These are phyloP conservation scores for Colletotrichum acutatum DNA, from an alignment of 2,329 filamentous ascomycete genomes.

Conservation along the genomic window DNA sequence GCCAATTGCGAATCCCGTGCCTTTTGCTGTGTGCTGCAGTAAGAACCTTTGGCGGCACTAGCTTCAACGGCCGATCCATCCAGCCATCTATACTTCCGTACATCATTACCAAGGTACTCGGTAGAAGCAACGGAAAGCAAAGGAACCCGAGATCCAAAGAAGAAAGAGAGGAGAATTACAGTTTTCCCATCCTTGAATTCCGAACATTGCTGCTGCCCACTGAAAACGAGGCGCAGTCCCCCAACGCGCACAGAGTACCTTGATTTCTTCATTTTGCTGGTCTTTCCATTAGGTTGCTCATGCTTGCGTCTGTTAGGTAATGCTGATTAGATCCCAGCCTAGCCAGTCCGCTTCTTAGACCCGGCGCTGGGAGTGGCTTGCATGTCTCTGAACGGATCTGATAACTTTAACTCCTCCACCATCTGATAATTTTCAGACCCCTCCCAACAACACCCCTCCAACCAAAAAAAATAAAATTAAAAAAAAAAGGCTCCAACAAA, in stretches of 20 bases:
- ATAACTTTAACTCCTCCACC: conserved; percentile 39
- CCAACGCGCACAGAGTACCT: conserved; percentile 1
- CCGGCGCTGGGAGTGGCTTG: conserved; percentile 26
- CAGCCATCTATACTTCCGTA: background rate
- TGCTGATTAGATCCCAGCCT: background rate
- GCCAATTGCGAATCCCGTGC: background rate
- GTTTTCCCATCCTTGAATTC: background rate
- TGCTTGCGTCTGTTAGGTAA: conserved; percentile 14
- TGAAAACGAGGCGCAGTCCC: conserved; percentile 19
- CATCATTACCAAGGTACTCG: background rate
- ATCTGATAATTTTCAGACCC: conserved; percentile 29
- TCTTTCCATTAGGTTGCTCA: background rate
- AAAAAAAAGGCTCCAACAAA: background rate
- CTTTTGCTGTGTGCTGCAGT: background rate
- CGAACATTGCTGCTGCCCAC: conserved; percentile 5
- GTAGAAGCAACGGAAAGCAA: background rate
- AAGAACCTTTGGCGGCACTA: conserved; percentile 1
- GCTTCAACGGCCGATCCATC: conserved; percentile 16
- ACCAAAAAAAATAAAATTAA: background rate
- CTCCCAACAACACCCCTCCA: background rate
- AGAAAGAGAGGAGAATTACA: background rate
- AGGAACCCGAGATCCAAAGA: conserved; percentile 9
- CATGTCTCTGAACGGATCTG: conserved; percentile 34
- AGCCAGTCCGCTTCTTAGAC: conserved; percentile 11
- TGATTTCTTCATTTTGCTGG: background rate